Evolutionary conservation across 2,329 filamentous ascomycete species (phyloP).

Genomic region (Bipolaris cookei): DNA sequence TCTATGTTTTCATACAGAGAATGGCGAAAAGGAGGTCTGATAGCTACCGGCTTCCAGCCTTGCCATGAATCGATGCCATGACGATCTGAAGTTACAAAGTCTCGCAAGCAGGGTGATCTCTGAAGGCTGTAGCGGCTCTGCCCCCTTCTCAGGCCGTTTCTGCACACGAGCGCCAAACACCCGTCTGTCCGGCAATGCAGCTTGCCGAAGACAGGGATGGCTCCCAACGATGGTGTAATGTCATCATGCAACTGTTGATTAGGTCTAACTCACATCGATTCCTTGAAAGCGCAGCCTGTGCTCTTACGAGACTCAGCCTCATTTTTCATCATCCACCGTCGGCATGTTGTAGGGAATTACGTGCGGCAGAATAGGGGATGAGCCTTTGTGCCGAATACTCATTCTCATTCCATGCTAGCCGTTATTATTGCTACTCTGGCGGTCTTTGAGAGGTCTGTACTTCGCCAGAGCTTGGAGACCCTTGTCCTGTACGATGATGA

Average conservation of each 20-base stretch:
- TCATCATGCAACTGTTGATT: background rate
- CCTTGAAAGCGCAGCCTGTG: background rate
- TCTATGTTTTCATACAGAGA: background rate
- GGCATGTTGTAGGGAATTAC: background rate
- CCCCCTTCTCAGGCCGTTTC: background rate
- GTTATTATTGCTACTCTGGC: background rate
- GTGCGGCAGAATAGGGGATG: background rate
- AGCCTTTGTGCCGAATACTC: background rate
- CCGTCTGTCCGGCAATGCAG: background rate
- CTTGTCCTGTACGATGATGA: constrained; percentile 1
- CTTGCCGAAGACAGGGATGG: constrained; percentile 2
- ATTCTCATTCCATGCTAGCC: background rate
- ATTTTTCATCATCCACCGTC: background rate
- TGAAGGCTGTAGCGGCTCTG: background rate
- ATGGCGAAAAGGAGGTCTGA: background rate
- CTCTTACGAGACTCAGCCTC: constrained; percentile 2
- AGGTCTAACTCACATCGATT: too few species aligned
- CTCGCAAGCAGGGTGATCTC: background rate
- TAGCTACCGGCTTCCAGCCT: background rate
- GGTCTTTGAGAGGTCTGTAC: background rate
- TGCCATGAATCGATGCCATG: background rate
- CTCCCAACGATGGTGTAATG: background rate
- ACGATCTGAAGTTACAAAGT: background rate
- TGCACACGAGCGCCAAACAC: background rate
- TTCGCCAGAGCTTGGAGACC: background rate